Base-by-base conservation (phyloP, 352 stramenopile genomes). In the Pythium vanterpoolii region DNA sequence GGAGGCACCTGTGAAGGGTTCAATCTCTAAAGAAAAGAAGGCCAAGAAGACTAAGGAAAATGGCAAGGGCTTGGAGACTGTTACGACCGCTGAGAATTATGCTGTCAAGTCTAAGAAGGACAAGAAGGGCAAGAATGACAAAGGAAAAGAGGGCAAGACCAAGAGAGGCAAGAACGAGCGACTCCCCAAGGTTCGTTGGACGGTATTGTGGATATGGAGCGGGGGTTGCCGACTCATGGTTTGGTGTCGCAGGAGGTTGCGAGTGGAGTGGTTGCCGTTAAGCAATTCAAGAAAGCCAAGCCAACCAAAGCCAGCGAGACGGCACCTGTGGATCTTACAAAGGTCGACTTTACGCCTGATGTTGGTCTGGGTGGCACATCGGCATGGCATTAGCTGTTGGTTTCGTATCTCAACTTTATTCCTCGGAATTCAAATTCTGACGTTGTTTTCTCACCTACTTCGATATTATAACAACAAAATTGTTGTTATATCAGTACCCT, bases 271-370 rank as follows among this genome's bases (percentile, higher is more conserved):
- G 58, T 93, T 43, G 77, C 79, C 27, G 72, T 90, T 16, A 90
- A 91, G 65, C 74, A 91, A 49, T 81, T 91, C 50, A 93, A 89
- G 56, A 93, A 89, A 54, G 13, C 66, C 8, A 86, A 78, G 52
- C 76, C 79, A 56, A 33, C 24, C 45, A 85, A 79, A 47, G 64
- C 31, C 4, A 38, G 39, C 5, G 51, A 68, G 19, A 42, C 38
- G 14, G 43, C 53, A 4, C 14, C 53, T n/a, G 65, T 93, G 14
- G 77, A 91, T 48, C 59, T 91, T 16, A 72, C 74, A 18, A 71
- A 80, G 56, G 65, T 87, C 39, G 74, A 86, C 60, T 87, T 90
- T 23, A 78, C 76, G 38, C 74, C 79, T 0, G 73, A 73, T 40
- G 78, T 93, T 8, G 84, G 84, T 23, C 73, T 87, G 24, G 84